Conservation (phyloP, 148 eudicot genomes). For the Fallopia convolvulus region DNA sequence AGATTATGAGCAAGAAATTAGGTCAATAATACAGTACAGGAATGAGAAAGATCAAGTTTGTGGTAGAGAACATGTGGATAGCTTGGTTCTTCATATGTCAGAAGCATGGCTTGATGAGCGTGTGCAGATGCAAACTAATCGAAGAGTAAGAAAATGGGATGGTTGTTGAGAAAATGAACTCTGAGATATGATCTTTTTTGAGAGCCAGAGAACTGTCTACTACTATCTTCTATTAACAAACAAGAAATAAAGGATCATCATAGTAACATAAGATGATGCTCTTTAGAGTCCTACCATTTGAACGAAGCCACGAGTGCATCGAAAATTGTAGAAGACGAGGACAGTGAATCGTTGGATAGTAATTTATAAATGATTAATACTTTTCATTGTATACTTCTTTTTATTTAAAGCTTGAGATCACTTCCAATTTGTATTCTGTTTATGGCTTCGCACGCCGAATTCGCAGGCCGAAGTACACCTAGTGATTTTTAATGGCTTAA, state of each 20-base stretch:
- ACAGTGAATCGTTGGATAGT: slow-evolving; percentile 26
- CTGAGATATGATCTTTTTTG: slow-evolving; percentile 71
- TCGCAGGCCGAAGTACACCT: too few species aligned
- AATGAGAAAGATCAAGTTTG: slow-evolving; percentile 32
- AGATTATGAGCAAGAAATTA: slow-evolving; percentile 68
- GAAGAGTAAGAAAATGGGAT: slow-evolving; percentile 25
- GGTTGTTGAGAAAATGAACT: slow-evolving; percentile 54
- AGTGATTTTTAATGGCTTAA: too few species aligned
- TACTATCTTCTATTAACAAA: slow-evolving; percentile 13
- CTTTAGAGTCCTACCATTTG: slow-evolving; percentile 60
- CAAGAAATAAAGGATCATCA: slow-evolving; percentile 23
- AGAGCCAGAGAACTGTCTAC: slow-evolving; percentile 36
- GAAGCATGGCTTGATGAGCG: slow-evolving; percentile 95
- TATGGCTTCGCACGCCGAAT: too few species aligned
- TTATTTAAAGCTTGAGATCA: too few species aligned
- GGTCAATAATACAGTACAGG: slow-evolving; percentile 39
- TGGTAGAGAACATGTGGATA: slow-evolving; percentile 38
- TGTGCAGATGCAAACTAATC: slow-evolving; percentile 50
- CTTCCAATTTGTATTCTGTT: too few species aligned
- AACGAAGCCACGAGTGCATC: slow-evolving; percentile 62
- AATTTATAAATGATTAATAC: too few species aligned
- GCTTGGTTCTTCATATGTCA: slow-evolving; percentile 64
- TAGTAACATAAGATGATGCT: slow-evolving; percentile 30
- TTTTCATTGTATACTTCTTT: too few species aligned
- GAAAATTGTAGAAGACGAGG: slow-evolving; percentile 38